Evolutionary conservation across 108 stramenopile genomes (phyloP), one percentile per base, ranked within the genome.

Genomic region (Nitzschia sp.): DNA sequence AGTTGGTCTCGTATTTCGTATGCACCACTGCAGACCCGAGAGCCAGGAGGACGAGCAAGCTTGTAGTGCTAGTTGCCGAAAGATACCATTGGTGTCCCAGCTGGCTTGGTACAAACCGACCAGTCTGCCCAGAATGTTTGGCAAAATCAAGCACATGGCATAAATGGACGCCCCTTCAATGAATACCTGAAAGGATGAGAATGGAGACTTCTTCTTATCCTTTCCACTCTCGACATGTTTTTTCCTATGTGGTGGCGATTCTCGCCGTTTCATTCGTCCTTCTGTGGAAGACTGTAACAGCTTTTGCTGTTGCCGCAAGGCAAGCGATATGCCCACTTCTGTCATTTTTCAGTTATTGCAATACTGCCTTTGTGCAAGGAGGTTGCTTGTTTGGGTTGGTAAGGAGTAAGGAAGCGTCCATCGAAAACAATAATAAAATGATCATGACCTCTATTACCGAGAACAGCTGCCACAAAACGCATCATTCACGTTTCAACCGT

Each of bases 151-250:
- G 35, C 79, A 84, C 25, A 69, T 29, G 16, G 27, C 62, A 63
- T 84, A 84, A 2, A 84, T 29, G 2, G 60, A 33, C 9, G 65
- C 58, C 1, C 64, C 77, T 68, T 75, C 76, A 28, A 77, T 27
- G 11, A 82, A 65, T 6, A 73, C 53, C 50, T 63, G 53, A 48
- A 59, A 71, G 11, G 77, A 71, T 13, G 66, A 64, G 53, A 59
- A 74, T 9, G 77, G 65, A 4, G 66, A 64, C 25, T 67, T 55
- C 45, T 55, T 58, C 61, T 27, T 63, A 16, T 61, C 50, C 31
- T 22, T 38, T 6, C 28, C 17, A 36, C 19, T 22, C 52, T 34
- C 50, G 1, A 16, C 16, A 19, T 22, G 34, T 16, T 8, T 27
- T 35, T 41, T 50, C 26, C 4, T 48, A 1, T 68, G 21, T 34